Conservation (phyloP, 345 rosid species). For the Eucalyptus tenuipes region DNA sequence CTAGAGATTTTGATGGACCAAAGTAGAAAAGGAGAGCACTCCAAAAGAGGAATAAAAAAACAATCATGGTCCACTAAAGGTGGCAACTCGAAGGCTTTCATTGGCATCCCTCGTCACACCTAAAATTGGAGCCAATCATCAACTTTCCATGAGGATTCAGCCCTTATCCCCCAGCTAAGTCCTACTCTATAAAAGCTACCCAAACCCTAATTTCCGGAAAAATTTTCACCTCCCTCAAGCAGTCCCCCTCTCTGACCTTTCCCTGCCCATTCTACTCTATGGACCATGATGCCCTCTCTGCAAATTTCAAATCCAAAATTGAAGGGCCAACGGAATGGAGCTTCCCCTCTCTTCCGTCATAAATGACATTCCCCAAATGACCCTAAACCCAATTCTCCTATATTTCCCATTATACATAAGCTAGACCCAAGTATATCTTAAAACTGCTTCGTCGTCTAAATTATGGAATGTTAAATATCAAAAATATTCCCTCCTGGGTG, state of each 20-base stretch:
- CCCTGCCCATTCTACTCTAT: background rate
- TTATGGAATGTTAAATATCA: too few relatives aligned
- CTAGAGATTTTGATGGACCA: background rate
- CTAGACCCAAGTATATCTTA: too few relatives aligned
- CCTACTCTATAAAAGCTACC: background rate
- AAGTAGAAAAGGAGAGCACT: background rate
- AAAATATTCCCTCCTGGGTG: too few relatives aligned
- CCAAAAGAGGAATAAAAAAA: background rate
- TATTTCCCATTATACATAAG: background rate
- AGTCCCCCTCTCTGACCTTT: background rate
- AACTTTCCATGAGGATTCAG: background rate
- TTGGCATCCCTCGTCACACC: background rate
- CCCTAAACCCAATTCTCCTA: background rate
- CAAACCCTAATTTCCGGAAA: background rate
- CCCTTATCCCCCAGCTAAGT: background rate
- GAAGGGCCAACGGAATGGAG: background rate
- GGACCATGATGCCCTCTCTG: background rate
- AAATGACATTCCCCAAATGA: background rate
- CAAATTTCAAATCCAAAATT: background rate
- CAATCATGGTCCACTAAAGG: background rate
- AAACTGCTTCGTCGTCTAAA: rapidly evolving
- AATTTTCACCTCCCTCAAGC: background rate
- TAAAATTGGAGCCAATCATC: background rate
- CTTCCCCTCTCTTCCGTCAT: background rate
- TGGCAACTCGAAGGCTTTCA: background rate